phyloP scores from a whole-genome alignment of 305 asterid species.

The Fraxinus angustifolia region DNA sequence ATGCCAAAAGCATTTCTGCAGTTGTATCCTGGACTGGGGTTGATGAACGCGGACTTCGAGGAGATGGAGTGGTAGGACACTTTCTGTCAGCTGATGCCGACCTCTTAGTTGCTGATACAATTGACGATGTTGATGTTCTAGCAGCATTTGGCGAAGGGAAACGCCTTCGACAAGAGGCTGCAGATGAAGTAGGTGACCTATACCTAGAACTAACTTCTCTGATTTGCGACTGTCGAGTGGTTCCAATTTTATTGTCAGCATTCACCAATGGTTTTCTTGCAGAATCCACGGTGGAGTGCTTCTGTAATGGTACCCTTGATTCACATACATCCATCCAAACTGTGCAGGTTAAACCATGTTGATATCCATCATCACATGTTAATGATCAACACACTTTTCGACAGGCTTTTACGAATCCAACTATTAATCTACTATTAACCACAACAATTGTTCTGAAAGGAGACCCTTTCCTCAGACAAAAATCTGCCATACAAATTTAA shows the following conservation, averaged over 20 bases:
- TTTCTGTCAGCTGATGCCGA: conserved; percentile 74
- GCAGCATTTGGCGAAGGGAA: conserved; percentile 55
- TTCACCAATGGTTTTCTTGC: conserved; percentile 28
- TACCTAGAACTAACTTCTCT: conserved; percentile 53
- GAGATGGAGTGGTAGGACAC: conserved; percentile 55
- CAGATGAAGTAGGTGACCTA: conserved; percentile 42
- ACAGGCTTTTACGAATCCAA: conserved; percentile 13
- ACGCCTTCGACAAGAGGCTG: conserved; percentile 51
- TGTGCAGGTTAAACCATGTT: conserved; percentile 36
- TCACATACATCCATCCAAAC: conserved; percentile 39
- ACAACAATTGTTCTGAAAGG: conserved; percentile 11
- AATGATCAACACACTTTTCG: conserved; percentile 20
- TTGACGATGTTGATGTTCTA: conserved; percentile 37
- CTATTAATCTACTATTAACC: conserved; percentile 6
- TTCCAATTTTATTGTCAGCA: conserved; percentile 36
- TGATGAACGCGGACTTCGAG: conserved; percentile 42
- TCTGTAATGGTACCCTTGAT: conserved; percentile 33
- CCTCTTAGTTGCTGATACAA: conserved; percentile 44
- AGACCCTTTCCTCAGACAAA: conserved; percentile 26
- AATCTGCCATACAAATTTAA: conserved; percentile 35
- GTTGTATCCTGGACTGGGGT: conserved; percentile 64
- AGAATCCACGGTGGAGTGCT: conserved; percentile 31
- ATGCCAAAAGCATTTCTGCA: conserved; percentile 37
- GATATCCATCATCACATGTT: conserved; percentile 25
- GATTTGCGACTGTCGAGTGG: conserved; percentile 29